These are phyloP conservation scores for Notholithocarpus densiflorus DNA, from an alignment of 306 rosid species.

Conservation along the genomic window DNA sequence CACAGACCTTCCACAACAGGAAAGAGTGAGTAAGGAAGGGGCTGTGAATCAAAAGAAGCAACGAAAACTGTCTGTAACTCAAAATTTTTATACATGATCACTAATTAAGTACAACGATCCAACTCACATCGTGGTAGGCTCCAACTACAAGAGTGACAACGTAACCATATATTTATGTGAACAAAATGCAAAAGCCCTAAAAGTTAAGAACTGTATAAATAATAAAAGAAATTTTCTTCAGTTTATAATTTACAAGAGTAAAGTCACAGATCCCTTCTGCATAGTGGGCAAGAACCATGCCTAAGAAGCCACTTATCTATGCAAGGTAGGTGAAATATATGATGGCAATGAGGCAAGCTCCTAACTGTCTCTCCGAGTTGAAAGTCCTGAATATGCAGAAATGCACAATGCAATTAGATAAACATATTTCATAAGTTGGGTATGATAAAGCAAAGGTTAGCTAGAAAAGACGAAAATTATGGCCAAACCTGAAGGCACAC, in stretches of 20 bases:
- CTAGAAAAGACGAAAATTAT: background rate
- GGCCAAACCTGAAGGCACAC: slow-evolving; percentile 89
- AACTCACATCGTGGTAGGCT: slow-evolving; percentile 14
- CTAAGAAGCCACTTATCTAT: slow-evolving; percentile 95
- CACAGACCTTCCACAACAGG: background rate
- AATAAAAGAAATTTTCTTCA: slow-evolving; percentile 33
- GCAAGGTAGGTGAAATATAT: slow-evolving; percentile 97
- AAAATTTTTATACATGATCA: slow-evolving; percentile 27
- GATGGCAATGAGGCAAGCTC: slow-evolving; percentile 96
- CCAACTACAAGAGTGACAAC: background rate
- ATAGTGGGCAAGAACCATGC: slow-evolving; percentile 97
- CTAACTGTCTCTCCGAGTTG: slow-evolving; percentile 92
- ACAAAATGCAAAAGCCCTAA: slow-evolving; percentile 13
- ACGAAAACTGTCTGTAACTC: slow-evolving; percentile 14
- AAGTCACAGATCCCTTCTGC: slow-evolving; percentile 94
- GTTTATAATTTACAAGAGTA: slow-evolving; percentile 42
- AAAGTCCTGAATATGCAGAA: slow-evolving; percentile 64
- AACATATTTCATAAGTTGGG: background rate
- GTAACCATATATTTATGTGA: background rate
- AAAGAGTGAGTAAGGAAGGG: background rate
- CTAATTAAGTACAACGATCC: background rate
- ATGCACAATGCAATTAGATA: slow-evolving; percentile 20
- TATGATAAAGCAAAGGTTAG: background rate
- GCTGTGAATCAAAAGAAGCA: background rate
- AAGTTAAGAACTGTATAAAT: slow-evolving; percentile 33